Conservation (phyloP, 257 asterid genomes). For the Fraxinus quadrangulata region DNA sequence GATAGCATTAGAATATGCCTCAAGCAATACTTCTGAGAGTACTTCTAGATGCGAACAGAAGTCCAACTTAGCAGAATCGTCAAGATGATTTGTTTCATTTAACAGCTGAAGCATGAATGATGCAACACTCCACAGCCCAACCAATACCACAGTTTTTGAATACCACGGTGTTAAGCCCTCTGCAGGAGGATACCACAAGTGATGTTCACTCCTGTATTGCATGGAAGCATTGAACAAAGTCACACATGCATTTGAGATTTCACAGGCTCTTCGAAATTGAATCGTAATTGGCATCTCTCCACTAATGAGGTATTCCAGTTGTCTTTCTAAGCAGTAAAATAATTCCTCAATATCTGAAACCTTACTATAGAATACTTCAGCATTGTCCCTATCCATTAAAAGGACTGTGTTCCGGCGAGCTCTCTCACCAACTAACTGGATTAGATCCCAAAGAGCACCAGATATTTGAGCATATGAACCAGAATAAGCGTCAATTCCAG, state of each 20-base stretch:
- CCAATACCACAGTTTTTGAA: slow-evolving; percentile 66
- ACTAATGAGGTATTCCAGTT: slow-evolving; percentile 55
- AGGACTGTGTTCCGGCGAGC: slow-evolving; percentile 88
- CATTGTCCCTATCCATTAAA: slow-evolving; percentile 96
- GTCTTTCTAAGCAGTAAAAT: slow-evolving; percentile 80
- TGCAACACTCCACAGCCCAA: slow-evolving; percentile 81
- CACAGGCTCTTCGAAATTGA: slow-evolving; percentile 77
- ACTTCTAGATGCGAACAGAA: slow-evolving; percentile 65
- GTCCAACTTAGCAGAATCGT: slow-evolving; percentile 51
- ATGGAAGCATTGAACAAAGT: slow-evolving; percentile 61
- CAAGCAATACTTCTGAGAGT: slow-evolving; percentile 78
- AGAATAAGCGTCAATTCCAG: slow-evolving; percentile 50
- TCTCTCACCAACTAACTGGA: slow-evolving; percentile 90
- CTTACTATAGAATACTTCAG: slow-evolving; percentile 93
- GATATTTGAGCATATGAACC: slow-evolving; percentile 57
- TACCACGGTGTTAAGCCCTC: slow-evolving; percentile 93
- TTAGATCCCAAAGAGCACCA: slow-evolving; percentile 96
- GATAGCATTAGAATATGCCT: slow-evolving; percentile 78
- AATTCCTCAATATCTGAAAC: slow-evolving; percentile 89
- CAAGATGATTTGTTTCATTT: slow-evolving; percentile 55
- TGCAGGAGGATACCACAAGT: slow-evolving; percentile 83
- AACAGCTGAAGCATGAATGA: slow-evolving; percentile 75
- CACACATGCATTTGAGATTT: slow-evolving; percentile 82
- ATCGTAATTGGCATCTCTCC: slow-evolving; percentile 56
- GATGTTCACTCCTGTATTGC: slow-evolving; percentile 70